A percentile compares a stretch with the other conserved stretches of the same genome.
These are phyloP conservation scores for Anisodus acutangulus DNA, from an alignment of 257 asterid genomes.

Conservation along the genomic window DNA sequence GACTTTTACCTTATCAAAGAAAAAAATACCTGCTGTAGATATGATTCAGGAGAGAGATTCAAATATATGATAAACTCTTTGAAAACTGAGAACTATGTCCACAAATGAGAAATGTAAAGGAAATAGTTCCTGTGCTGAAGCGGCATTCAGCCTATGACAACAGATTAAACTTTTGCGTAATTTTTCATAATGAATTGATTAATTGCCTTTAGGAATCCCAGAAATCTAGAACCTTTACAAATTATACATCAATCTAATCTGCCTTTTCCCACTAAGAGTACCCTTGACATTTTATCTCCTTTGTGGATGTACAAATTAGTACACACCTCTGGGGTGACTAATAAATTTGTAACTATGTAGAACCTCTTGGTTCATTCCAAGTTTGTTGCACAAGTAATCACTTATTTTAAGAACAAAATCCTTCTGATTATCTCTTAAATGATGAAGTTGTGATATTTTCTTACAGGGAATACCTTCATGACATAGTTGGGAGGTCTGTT, in stretches of 20 bases:
- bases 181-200: not conserved
- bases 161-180: not conserved
- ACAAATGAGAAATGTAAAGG: not conserved
- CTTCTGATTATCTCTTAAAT: not conserved
- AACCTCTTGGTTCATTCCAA: not conserved
- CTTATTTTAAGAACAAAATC: not conserved
- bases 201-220: constrained; percentile 8
- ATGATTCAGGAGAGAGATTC: not conserved
- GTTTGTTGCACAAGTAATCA: not conserved
- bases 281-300: constrained; percentile 7
- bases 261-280: not conserved
- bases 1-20: not conserved
- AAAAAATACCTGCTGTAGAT: not conserved
- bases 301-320: not conserved
- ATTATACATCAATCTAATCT: not conserved
- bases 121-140: not conserved
- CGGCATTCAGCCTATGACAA: not conserved
- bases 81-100: not conserved
- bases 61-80: not conserved
- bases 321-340: not conserved
- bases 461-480: constrained; percentile 88
- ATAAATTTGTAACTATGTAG: not conserved
- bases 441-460: constrained; percentile 17
- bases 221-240: not conserved
- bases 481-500: constrained; percentile 85